A percentile compares a stretch with the other conserved stretches of the same genome.
Conservation (phyloP, 2,329 filamentous ascomycete genomes). For the Whalleya microplaca region DNA sequence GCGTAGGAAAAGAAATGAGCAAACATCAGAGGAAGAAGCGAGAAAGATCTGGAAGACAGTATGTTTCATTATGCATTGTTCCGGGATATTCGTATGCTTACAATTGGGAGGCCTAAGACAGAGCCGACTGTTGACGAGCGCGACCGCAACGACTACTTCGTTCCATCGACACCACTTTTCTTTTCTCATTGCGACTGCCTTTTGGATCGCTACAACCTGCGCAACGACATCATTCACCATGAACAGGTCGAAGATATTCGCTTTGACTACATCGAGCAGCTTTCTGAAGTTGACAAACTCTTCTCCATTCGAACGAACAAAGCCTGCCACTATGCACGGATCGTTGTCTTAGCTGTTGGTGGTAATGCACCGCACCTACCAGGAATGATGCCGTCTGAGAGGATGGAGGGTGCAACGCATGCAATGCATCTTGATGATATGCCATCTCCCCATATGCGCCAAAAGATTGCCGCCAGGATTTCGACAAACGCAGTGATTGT, state of each 20-base stretch:
- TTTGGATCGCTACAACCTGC: constrained; percentile 60
- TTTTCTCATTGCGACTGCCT: constrained; percentile 63
- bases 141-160: constrained; percentile 72
- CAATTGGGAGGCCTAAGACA: constrained; percentile 42
- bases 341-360: constrained; percentile 73
- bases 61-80: constrained; percentile 22
- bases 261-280: constrained; percentile 53
- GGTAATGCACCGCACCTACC: constrained; percentile 62
- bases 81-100: constrained; percentile 14
- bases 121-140: constrained; percentile 64
- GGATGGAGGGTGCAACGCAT: constrained; percentile 53
- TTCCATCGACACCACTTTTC: constrained; percentile 65
- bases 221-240: constrained; percentile 59
- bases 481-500: constrained; percentile 71
- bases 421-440: constrained; percentile 65
- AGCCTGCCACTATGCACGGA: constrained; percentile 57
- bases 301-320: constrained; percentile 67
- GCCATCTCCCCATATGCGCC: constrained; percentile 55
- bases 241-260: constrained; percentile 64
- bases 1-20: constrained; percentile 78
- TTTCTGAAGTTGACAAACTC: constrained; percentile 55
- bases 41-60: constrained; percentile 48
- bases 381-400: constrained; percentile 22
- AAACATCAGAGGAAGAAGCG: constrained; percentile 76
- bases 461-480: constrained; percentile 53